Evolutionary conservation across 23 red algal genomes (phyloP).

Genomic region (Gracilariopsis chorda): DNA sequence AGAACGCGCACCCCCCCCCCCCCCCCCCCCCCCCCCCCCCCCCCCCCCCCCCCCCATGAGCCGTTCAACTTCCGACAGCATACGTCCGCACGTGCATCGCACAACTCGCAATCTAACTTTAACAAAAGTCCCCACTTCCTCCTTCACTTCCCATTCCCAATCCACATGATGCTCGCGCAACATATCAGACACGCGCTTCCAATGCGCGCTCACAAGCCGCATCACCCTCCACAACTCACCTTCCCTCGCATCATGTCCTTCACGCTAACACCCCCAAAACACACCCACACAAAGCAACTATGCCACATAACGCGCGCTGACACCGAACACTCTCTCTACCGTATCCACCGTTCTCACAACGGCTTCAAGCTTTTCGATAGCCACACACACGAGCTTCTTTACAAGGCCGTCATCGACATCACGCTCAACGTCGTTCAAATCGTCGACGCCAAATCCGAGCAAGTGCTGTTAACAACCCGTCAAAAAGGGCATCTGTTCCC

Average conservation of each 20-base stretch:
- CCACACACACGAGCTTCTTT: background rate
- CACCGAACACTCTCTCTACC: background rate
- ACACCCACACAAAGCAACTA: background rate
- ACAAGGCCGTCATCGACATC: background rate
- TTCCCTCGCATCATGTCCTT: conserved; percentile 1
- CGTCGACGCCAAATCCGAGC: background rate
- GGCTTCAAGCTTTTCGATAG: background rate
- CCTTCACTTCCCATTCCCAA: no score
- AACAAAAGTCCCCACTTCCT: no score
- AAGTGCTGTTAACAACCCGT: background rate
- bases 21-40: no score
- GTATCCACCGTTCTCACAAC: background rate
- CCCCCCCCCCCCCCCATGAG: no score
- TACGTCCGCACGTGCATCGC: no score
- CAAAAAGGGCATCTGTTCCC: background rate
- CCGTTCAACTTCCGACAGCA: no score
- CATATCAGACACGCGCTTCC: background rate
- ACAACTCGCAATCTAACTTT: no score
- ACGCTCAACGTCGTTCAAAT: background rate
- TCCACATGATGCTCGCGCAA: conserved; percentile 2
- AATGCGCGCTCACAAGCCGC: background rate
- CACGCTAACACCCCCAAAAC: background rate
- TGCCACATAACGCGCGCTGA: background rate
- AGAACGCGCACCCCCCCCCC: no score
- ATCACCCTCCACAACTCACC: background rate